A percentile compares a stretch with the other conserved stretches of the same genome.
Conservation (phyloP, 768 basidiomycete genomes). For the Tylopilus subfusipes region DNA sequence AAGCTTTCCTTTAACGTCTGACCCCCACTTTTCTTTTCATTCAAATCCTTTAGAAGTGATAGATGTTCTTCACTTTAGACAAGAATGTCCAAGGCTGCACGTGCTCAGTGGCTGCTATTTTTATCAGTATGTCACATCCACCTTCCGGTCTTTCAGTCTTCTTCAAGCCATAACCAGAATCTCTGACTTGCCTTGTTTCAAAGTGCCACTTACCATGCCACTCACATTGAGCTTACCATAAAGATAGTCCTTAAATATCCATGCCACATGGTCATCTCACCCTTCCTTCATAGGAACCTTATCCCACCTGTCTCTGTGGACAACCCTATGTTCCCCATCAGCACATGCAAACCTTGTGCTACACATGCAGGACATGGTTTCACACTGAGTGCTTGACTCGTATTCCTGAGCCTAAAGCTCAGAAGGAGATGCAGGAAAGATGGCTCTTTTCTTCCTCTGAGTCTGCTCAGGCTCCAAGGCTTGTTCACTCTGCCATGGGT, state of each 20-base stretch:
- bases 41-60: background rate
- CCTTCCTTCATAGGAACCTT: background rate
- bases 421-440: background rate
- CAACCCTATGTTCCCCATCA: background rate
- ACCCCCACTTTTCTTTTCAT: background rate
- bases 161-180: too few species aligned
- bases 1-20: background rate
- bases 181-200: background rate
- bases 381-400: background rate
- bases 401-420: background rate
- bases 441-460: background rate
- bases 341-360: background rate
- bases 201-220: background rate
- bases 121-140: background rate
- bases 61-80: background rate
- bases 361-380: background rate
- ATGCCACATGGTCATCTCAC: background rate
- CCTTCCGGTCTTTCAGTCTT: too few species aligned
- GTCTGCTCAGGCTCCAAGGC: background rate
- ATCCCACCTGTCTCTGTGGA: background rate
- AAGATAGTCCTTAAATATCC: background rate
- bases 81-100: background rate
- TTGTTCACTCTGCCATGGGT: background rate
- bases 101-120: background rate
- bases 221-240: background rate